Percentiles rank a stretch among this genome's conserved stretches.
These are phyloP conservation scores for Sugiyamaella smithiae DNA, from an alignment of 805 yeast species.

Conservation along the genomic window DNA sequence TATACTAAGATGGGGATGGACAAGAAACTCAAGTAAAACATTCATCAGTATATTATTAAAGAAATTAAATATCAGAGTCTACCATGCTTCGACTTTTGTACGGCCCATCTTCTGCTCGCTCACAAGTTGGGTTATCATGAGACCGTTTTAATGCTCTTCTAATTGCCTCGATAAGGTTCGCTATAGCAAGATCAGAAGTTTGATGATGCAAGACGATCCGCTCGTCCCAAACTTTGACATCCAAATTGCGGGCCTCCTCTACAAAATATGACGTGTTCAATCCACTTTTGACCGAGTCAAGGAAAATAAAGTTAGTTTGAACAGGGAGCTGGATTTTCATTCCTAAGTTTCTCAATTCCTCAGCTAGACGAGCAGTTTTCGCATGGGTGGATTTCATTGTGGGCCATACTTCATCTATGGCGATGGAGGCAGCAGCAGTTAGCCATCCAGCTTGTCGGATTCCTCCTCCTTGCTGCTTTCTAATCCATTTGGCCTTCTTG, in stretches of 20 bases:
- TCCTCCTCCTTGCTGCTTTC: conserved; percentile 93
- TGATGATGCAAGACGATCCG: conserved; percentile 82
- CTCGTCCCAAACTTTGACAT: conserved; percentile 64
- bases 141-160: conserved; percentile 8
- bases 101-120: neutral
- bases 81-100: conserved; percentile 10
- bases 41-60: neutral
- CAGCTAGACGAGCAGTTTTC: conserved; percentile 49
- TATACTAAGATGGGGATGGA: neutral
- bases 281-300: conserved; percentile 58
- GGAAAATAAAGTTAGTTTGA: conserved; percentile 78
- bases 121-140: neutral
- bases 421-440: conserved; percentile 74
- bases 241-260: conserved; percentile 54
- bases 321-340: conserved; percentile 68
- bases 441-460: conserved; percentile 84
- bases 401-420: conserved; percentile 69
- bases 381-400: conserved; percentile 50
- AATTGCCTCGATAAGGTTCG: conserved; percentile 26
- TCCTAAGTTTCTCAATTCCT: conserved; percentile 36
- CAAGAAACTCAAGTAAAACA: neutral
- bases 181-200: conserved; percentile 52
- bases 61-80: neutral
- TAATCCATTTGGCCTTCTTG: conserved; percentile 74
- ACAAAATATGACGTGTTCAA: conserved; percentile 57